These are phyloP conservation scores for Anthracocystis walkeri DNA, from an alignment of 1,284 basidiomycete species.

Conservation along the genomic window DNA sequence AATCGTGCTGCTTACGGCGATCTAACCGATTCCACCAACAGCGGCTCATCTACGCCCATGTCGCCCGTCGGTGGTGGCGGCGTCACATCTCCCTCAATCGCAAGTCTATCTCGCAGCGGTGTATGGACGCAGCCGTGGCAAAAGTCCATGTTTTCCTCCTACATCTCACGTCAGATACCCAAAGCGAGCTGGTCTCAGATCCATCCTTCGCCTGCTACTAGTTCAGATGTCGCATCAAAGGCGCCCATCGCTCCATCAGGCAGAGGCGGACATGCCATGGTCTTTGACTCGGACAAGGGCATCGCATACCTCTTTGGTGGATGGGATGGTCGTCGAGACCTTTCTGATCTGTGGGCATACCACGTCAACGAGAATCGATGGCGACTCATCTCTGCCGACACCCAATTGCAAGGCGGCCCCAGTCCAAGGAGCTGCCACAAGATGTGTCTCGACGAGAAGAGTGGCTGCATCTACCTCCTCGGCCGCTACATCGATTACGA, in stretches of 20 bases:
- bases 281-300: conserved; percentile 77
- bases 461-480: conserved; percentile 78
- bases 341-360: conserved; percentile 85
- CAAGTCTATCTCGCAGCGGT: conserved; percentile 37
- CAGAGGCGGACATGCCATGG: conserved; percentile 85
- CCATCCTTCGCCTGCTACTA: conserved; percentile 21
- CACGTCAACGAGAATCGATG: conserved; percentile 76
- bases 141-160: conserved; percentile 57
- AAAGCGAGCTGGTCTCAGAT: conserved; percentile 54
- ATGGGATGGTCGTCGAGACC: conserved; percentile 77
- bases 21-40: conserved; percentile 20
- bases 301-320: conserved; percentile 83
- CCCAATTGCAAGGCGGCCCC: conserved; percentile 76
- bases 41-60: conserved; percentile 34
- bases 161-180: conserved; percentile 54
- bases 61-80: conserved; percentile 27
- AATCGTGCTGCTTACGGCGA: conserved; percentile 56
- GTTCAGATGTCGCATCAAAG: neutral
- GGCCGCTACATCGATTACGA: conserved; percentile 66
- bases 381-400: conserved; percentile 76
- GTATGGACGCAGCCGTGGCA: conserved; percentile 43
- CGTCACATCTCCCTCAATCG: conserved; percentile 22
- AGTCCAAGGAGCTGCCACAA: conserved; percentile 82
- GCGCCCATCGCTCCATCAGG: conserved; percentile 48
- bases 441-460: conserved; percentile 81